Conservation (phyloP, 2,329 filamentous ascomycete species). For the Apiospora pterosperma region DNA sequence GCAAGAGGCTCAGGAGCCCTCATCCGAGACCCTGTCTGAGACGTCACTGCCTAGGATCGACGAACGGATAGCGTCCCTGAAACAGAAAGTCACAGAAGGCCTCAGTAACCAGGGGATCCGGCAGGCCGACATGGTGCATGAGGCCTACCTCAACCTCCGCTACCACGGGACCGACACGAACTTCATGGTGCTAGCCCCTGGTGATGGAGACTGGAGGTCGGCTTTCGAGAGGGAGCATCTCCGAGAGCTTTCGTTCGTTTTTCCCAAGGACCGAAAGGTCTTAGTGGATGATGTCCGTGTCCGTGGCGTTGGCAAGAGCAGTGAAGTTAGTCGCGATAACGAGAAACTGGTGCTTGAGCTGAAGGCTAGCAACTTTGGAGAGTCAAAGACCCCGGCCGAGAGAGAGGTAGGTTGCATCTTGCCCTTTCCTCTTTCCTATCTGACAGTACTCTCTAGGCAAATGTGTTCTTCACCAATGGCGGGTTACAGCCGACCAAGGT, state of each 20-base stretch:
- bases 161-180: constrained; percentile 12
- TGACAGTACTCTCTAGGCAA: too few species aligned
- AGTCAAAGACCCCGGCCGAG: constrained; percentile 35
- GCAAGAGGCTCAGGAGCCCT: constrained; percentile 5
- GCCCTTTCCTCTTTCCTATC: too few species aligned
- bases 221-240: constrained; percentile 7
- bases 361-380: constrained; percentile 30
- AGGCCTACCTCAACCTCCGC: constrained; percentile 18
- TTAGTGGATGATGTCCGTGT: constrained; percentile 6
- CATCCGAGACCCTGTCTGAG: neutral
- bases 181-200: constrained; percentile 7
- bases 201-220: constrained; percentile 5
- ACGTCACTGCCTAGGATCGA: neutral
- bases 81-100: neutral
- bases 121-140: constrained; percentile 16
- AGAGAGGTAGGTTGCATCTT: constrained; percentile 39
- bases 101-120: constrained; percentile 11
- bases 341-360: constrained; percentile 16
- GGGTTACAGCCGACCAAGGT: constrained; percentile 21
- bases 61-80: constrained; percentile 8
- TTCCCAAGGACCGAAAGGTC: constrained; percentile 3
- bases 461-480: constrained; percentile 25
- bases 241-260: constrained; percentile 6
- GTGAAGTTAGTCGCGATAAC: constrained; percentile 25
- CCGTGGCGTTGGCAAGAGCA: neutral